phyloP scores from a whole-genome alignment of 805 yeast genomes.

The Candida koratica region DNA sequence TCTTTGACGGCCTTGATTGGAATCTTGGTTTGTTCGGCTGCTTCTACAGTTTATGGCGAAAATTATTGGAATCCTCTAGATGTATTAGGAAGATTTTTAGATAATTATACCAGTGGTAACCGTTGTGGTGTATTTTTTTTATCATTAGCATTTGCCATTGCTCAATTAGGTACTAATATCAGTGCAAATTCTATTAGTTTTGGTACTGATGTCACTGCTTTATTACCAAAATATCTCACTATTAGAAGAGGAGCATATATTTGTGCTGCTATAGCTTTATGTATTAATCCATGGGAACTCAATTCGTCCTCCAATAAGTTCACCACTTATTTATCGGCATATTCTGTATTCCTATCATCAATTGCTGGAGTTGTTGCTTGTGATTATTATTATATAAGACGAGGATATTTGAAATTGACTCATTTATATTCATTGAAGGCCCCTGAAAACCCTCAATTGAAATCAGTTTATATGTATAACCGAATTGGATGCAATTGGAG shows the following conservation, averaged over 20 bases:
- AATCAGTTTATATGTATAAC: slow-evolving; percentile 55
- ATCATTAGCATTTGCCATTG: slow-evolving; percentile 37
- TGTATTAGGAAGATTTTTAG: slow-evolving; percentile 60
- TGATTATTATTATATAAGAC: slow-evolving; percentile 55
- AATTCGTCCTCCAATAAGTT: slow-evolving; percentile 35
- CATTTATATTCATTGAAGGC: slow-evolving; percentile 56
- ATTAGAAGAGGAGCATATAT: slow-evolving; percentile 41
- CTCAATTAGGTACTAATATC: slow-evolving; percentile 41
- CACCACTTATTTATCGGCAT: slow-evolving; percentile 42
- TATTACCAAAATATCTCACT: slow-evolving; percentile 37
- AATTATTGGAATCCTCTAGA: slow-evolving; percentile 84
- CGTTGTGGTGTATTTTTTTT: slow-evolving; percentile 43
- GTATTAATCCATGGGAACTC: slow-evolving; percentile 42
- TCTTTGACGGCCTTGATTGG: slow-evolving; percentile 82
- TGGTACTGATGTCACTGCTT: slow-evolving; percentile 41
- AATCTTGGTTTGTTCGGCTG: slow-evolving; percentile 77
- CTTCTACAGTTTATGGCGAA: slow-evolving; percentile 60
- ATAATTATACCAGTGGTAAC: slow-evolving; percentile 34
- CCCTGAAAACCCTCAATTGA: slow-evolving; percentile 26
- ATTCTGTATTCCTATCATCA: slow-evolving; percentile 41
- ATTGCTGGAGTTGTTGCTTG: slow-evolving; percentile 41
- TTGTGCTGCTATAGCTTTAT: slow-evolving; percentile 38
- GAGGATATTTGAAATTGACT: slow-evolving; percentile 61
- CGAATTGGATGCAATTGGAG: slow-evolving; percentile 74
- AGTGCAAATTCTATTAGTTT: slow-evolving; percentile 40